Evolutionary conservation across 805 yeast species (phyloP).

Genomic region (Kazachstania africana): DNA sequence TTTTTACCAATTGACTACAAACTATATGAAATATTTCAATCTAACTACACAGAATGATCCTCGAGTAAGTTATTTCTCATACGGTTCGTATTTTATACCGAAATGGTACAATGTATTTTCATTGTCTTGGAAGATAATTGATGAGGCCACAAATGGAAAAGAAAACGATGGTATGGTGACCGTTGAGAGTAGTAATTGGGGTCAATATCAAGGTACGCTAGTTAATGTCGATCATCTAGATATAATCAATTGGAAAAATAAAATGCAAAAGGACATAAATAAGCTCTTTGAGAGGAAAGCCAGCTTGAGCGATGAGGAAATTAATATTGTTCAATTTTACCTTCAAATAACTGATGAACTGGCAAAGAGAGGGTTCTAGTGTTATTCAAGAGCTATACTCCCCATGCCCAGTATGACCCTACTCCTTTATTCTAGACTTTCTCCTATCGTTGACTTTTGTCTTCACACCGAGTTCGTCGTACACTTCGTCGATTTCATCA

Average conservation of each 20-base stretch:
- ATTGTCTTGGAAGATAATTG: constrained; percentile 53
- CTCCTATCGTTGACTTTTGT: constrained; percentile 15
- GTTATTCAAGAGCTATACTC: not conserved
- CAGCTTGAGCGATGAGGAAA: constrained; percentile 25
- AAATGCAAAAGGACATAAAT: constrained; percentile 28
- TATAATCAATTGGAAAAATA: constrained; percentile 70
- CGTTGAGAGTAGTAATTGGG: constrained; percentile 72
- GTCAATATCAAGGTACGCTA: constrained; percentile 67
- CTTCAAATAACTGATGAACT: constrained; percentile 54
- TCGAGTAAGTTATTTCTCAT: constrained; percentile 62
- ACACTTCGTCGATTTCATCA: constrained; percentile 51
- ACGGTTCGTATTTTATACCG: constrained; percentile 68
- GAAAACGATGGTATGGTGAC: constrained; percentile 84
- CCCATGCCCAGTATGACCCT: not conserved
- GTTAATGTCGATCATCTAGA: constrained; percentile 77
- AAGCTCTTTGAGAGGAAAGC: constrained; percentile 2
- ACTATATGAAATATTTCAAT: constrained; percentile 44
- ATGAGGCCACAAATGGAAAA: constrained; percentile 30
- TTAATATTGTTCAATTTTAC: constrained; percentile 61
- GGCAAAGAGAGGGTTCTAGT: constrained; percentile 43
- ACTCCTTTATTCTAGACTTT: not conserved
- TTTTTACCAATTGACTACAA: constrained; percentile 57
- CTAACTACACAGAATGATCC: constrained; percentile 40
- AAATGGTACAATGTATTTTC: constrained; percentile 48
- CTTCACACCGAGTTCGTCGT: constrained; percentile 42